These are phyloP conservation scores for Nitzschia putrida DNA, from an alignment of 108 stramenopile species.

Conservation along the genomic window DNA sequence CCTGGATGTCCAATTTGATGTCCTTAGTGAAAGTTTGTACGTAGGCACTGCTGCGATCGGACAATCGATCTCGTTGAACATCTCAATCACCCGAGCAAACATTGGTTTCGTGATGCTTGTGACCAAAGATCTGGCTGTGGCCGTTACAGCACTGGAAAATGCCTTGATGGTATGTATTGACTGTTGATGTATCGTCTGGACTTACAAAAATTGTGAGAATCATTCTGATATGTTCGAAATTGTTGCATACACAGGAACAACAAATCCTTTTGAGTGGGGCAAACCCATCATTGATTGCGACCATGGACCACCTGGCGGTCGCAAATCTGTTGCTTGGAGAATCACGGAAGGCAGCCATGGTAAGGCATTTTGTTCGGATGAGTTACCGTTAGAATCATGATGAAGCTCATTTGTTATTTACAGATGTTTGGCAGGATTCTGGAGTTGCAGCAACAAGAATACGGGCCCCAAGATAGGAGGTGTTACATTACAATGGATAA, in stretches of 20 bases:
- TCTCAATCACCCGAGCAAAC: constrained; percentile 48
- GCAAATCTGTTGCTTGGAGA: constrained; percentile 45
- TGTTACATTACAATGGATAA: constrained; percentile 36
- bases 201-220: not conserved
- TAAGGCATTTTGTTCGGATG: not conserved
- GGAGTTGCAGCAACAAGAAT: constrained; percentile 37
- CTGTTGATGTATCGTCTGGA: not conserved
- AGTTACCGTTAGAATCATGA: too few relatives aligned
- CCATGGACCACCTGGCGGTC: constrained; percentile 58
- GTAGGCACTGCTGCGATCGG: constrained; percentile 21
- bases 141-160: constrained; percentile 40
- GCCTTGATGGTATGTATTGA: constrained; percentile 39
- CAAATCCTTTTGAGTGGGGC: constrained; percentile 44
- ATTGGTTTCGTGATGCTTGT: constrained; percentile 50
- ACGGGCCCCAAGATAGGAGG: constrained; percentile 34
- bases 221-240: not conserved
- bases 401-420: not conserved
- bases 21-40: constrained; percentile 44
- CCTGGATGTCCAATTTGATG: constrained; percentile 41
- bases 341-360: constrained; percentile 40
- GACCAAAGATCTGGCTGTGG: constrained; percentile 29
- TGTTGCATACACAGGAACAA: constrained; percentile 24
- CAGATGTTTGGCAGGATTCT: constrained; percentile 47
- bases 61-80: constrained; percentile 43
- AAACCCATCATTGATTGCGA: constrained; percentile 43